Evolutionary conservation across 2,329 filamentous ascomycete genomes (phyloP).

Genomic region (Ciborinia camelliae): DNA sequence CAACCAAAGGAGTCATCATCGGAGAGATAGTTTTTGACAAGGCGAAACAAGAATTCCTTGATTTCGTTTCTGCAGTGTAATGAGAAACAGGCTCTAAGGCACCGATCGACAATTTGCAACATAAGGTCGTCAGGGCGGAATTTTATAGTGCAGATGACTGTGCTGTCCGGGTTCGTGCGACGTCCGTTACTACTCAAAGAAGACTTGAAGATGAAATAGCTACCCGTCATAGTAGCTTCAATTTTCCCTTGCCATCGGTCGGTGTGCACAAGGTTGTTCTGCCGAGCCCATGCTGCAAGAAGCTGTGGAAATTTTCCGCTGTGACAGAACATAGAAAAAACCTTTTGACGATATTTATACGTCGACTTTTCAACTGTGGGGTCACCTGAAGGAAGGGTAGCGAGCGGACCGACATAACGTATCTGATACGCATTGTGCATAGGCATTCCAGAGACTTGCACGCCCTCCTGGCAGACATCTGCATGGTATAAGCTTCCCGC

Average conservation of each 20-base stretch:
- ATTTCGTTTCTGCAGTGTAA: conserved; percentile 14
- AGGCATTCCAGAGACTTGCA: conserved; percentile 5
- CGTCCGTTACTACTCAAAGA: conserved; percentile 11
- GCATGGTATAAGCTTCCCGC: conserved; percentile 28
- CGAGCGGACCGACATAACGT: neutral
- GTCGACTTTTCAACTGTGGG: conserved; percentile 5
- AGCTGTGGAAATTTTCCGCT: conserved; percentile 29
- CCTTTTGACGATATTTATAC: conserved; percentile 30
- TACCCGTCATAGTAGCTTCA: conserved; percentile 26
- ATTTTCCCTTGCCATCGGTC: conserved; percentile 9
- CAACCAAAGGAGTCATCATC: conserved; percentile 21
- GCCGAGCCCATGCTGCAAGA: conserved; percentile 25
- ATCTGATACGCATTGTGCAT: conserved; percentile 8
- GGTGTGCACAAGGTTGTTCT: conserved; percentile 6
- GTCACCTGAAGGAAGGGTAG: neutral
- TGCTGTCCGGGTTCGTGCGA: conserved; percentile 21
- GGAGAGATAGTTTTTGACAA: conserved; percentile 27
- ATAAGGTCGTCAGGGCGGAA: conserved; percentile 21
- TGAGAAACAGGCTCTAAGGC: conserved; percentile 28
- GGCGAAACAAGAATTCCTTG: conserved; percentile 28
- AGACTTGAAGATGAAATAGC: conserved; percentile 34
- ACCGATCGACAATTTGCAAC: conserved; percentile 24
- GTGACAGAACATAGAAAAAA: conserved; percentile 30
- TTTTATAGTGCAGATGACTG: conserved; percentile 30
- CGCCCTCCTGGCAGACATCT: conserved; percentile 21